Evolutionary conservation across 2,329 filamentous ascomycete species (phyloP).

Genomic region (Lasiodiplodia sp.): DNA sequence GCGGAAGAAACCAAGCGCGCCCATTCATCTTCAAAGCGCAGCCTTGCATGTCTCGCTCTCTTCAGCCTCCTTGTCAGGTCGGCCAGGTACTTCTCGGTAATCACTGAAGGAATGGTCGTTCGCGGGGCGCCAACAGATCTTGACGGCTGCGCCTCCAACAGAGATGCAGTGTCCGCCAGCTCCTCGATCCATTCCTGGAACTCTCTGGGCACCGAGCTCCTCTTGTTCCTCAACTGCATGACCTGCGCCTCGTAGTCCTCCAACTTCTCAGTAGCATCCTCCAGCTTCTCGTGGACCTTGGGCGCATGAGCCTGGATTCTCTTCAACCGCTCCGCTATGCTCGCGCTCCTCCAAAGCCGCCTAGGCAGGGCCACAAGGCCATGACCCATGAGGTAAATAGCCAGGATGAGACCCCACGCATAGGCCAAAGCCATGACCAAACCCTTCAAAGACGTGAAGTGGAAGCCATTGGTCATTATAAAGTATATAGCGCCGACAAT

Average conservation of each 20-base stretch:
- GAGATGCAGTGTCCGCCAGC: conserved; percentile 76
- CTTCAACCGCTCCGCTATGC: conserved; percentile 75
- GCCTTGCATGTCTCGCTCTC: conserved; percentile 81
- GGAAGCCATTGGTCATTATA: conserved; percentile 77
- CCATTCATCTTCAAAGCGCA: conserved; percentile 87
- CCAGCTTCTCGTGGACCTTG: conserved; percentile 83
- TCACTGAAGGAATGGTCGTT: conserved; percentile 73
- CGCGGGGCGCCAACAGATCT: conserved; percentile 30
- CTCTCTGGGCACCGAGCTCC: conserved; percentile 75
- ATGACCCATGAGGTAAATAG: conserved; percentile 98
- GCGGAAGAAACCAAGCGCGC: conserved; percentile 77
- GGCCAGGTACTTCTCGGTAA: conserved; percentile 92
- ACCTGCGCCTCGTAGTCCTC: conserved; percentile 86
- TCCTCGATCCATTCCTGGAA: conserved; percentile 98
- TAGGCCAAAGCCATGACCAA: conserved; percentile 94
- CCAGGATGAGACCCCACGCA: conserved; percentile 88
- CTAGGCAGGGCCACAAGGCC: conserved; percentile 91
- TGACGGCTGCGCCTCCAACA: conserved; percentile 65
- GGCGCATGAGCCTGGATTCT: conserved; percentile 81
- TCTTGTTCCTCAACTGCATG: conserved; percentile 77
- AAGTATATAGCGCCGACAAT: conserved; percentile 82
- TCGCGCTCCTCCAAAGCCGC: conserved; percentile 79
- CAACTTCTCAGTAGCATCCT: conserved; percentile 80
- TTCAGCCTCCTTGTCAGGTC: conserved; percentile 84
- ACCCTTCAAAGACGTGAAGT: conserved; percentile 76